Evolutionary conservation across 179 eudicot species (phyloP).

Genomic region (Drosera spatulata): DNA sequence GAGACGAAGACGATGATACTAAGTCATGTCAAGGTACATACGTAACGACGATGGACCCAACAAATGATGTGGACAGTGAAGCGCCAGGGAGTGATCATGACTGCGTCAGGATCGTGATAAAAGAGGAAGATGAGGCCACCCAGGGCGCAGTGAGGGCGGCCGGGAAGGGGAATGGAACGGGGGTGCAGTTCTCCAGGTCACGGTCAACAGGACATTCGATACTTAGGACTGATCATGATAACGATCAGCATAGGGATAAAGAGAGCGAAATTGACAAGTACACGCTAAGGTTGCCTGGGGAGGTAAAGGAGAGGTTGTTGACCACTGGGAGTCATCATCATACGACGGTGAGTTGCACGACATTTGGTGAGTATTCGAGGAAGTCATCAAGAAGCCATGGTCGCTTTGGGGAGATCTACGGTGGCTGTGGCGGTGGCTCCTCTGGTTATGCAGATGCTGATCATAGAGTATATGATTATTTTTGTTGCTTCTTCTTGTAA

Average conservation of each 20-base stretch:
- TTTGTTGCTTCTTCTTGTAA: too few species aligned
- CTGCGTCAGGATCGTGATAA: conserved; percentile 12
- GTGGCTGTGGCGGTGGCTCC: neutral
- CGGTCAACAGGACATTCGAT: conserved; percentile 16
- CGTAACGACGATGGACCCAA: neutral
- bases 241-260: neutral
- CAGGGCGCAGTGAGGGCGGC: neutral
- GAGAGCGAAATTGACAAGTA: conserved; percentile 1
- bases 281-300: conserved; percentile 7
- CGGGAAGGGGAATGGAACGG: neutral
- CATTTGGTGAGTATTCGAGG: conserved; percentile 7
- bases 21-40: neutral
- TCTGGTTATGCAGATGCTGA: too few species aligned
- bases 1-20: conserved; percentile 5
- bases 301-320: conserved; percentile 3
- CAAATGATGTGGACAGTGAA: neutral
- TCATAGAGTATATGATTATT: too few species aligned
- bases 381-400: neutral
- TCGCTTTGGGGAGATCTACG: conserved; percentile 9
- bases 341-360: conserved; percentile 8
- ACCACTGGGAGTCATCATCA: conserved; percentile 3
- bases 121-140: conserved; percentile 4
- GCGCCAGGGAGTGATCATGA: conserved; percentile 9
- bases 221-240: neutral
- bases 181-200: conserved; percentile 10